Evolutionary conservation across 129 eudicot species (phyloP).

Genomic region (Ambrosia trifida): DNA sequence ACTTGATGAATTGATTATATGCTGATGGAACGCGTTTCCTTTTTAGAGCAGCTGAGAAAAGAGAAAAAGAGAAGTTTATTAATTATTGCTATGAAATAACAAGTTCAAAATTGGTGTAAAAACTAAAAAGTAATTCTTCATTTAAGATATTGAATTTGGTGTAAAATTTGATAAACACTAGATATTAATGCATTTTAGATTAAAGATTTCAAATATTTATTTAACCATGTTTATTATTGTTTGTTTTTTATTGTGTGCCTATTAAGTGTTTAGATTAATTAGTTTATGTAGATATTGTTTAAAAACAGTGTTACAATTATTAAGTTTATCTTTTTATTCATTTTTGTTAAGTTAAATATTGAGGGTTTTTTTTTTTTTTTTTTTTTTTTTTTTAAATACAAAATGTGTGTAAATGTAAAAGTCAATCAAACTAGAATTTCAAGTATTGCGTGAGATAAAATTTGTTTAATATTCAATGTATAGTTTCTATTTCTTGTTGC

Average conservation of each 20-base stretch:
- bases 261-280: neutral
- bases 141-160: neutral
- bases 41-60: slow-evolving; percentile 70
- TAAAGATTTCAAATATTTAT: neutral
- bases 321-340: too few species aligned
- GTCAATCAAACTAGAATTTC: neutral
- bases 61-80: neutral
- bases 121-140: neutral
- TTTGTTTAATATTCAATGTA: neutral
- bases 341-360: too few species aligned
- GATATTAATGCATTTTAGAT: neutral
- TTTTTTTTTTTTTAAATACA: too few species aligned
- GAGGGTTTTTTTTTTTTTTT: too few species aligned
- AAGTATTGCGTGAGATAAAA: neutral
- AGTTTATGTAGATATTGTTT: neutral
- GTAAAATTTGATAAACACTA: neutral
- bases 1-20: slow-evolving; percentile 86
- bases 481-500: too few species aligned
- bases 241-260: neutral
- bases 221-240: neutral
- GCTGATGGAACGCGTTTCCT: slow-evolving; percentile 98
- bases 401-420: too few species aligned
- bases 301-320: too few species aligned
- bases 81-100: neutral
- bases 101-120: neutral